Evolutionary conservation across 2,329 filamentous ascomycete species (phyloP).

Genomic region (Pseudogymnoascus sp.): DNA sequence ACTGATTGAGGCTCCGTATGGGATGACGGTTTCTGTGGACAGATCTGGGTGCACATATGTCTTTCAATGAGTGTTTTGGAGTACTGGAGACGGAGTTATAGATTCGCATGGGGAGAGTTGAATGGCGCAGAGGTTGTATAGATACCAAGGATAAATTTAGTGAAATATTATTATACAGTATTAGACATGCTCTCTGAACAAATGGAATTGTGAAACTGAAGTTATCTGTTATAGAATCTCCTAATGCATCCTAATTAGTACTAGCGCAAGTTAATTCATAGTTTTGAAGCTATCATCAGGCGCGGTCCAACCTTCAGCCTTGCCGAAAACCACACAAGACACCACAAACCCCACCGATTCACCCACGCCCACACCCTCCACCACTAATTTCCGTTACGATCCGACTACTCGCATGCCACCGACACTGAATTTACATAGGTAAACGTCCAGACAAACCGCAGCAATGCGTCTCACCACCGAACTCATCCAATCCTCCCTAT

Average conservation of each 20-base stretch:
- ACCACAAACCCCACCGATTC: neutral
- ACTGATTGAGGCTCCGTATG: slow-evolving; percentile 81
- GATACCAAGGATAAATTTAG: slow-evolving; percentile 7
- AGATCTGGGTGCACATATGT: slow-evolving; percentile 83
- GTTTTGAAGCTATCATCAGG: slow-evolving; percentile 8
- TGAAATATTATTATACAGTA: neutral
- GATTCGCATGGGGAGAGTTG: neutral
- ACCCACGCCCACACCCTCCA: neutral
- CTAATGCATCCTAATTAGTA: neutral
- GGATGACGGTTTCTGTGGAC: slow-evolving; percentile 88
- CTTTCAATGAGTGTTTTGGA: slow-evolving; percentile 35
- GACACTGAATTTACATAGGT: slow-evolving; percentile 4
- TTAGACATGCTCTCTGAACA: neutral
- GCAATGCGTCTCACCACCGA: slow-evolving; percentile 91
- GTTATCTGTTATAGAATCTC: neutral
- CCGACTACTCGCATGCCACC: neutral
- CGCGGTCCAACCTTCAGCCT: slow-evolving; percentile 9
- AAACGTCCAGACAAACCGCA: slow-evolving; percentile 18
- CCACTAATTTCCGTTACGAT: neutral
- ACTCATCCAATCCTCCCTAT: slow-evolving; percentile 87
- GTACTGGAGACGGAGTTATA: slow-evolving; percentile 1
- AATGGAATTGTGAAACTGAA: neutral
- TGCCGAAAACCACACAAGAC: slow-evolving; percentile 9
- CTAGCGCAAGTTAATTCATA: slow-evolving; percentile 1
- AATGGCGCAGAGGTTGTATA: slow-evolving; percentile 7